Percentiles rank a stretch among this genome's conserved stretches.
phyloP scores from a whole-genome alignment of 192 early-diverging fungal species.

The Thoreauomyces humboldtii region DNA sequence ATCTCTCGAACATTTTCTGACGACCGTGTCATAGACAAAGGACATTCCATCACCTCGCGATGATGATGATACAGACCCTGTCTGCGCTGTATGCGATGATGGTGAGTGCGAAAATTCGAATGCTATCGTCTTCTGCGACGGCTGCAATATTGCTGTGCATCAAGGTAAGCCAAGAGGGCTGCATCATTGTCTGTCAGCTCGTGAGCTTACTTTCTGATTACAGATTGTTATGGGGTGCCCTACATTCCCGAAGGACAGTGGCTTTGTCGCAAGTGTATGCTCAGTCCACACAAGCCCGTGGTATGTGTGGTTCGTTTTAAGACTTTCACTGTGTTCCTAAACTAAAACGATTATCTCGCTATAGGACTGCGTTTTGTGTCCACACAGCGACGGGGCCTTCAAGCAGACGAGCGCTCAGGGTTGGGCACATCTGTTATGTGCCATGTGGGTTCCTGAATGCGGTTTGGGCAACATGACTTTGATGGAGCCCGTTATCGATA shows the following conservation, averaged over 20 bases:
- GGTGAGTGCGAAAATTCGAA: slow-evolving; percentile 99
- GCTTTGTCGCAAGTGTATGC: slow-evolving; percentile 97
- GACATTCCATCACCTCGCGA: slow-evolving; percentile 69
- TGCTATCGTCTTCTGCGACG: slow-evolving; percentile 99
- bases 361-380: slow-evolving; percentile 86
- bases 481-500: slow-evolving; percentile 97
- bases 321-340: too few relatives aligned
- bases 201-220: not conserved
- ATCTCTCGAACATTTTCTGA: not conserved
- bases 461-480: slow-evolving; percentile 82
- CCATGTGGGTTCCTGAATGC: slow-evolving; percentile 96
- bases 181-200: too few relatives aligned
- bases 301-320: slow-evolving; percentile 36
- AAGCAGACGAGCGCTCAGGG: slow-evolving; percentile 90
- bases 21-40: slow-evolving; percentile 54
- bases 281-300: slow-evolving; percentile 86
- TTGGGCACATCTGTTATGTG: slow-evolving; percentile 96
- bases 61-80: slow-evolving; percentile 66
- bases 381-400: slow-evolving; percentile 89
- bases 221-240: slow-evolving; percentile 96
- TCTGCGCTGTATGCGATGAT: slow-evolving; percentile 94
- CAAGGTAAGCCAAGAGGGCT: too few relatives aligned
- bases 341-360: not conserved
- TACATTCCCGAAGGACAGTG: slow-evolving; percentile 99
- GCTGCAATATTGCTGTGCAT: slow-evolving; percentile 98